These are phyloP conservation scores for Calonectria pseudoturangicola DNA, from an alignment of 2,329 filamentous ascomycete species.

Conservation along the genomic window DNA sequence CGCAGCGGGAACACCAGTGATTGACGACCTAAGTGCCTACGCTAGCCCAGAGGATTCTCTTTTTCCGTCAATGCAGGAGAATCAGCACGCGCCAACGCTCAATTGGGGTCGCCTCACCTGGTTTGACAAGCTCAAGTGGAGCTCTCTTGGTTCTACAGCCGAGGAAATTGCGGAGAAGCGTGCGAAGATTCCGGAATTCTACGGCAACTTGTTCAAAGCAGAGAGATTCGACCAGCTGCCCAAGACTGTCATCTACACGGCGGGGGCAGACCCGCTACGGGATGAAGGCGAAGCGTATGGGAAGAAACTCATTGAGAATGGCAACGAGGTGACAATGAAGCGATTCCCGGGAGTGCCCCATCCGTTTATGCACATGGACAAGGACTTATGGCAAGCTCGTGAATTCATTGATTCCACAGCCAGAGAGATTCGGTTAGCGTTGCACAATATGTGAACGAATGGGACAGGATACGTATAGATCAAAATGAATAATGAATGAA, in stretches of 20 bases:
- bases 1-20: conserved; percentile 62
- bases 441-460: background rate
- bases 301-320: conserved; percentile 63
- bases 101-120: conserved; percentile 66
- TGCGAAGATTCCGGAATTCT: conserved; percentile 45
- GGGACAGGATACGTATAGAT: background rate
- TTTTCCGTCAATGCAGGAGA: conserved; percentile 63
- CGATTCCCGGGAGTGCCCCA: conserved; percentile 69
- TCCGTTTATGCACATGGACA: conserved; percentile 70
- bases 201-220: conserved; percentile 60
- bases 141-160: conserved; percentile 42
- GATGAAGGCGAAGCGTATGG: conserved; percentile 71
- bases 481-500: too few relatives aligned
- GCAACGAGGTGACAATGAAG: conserved; percentile 66
- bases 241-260: conserved; percentile 65
- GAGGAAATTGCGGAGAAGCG: conserved; percentile 4
- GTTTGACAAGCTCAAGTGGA: conserved; percentile 61
- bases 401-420: conserved; percentile 60
- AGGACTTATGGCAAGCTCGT: conserved; percentile 59
- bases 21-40: conserved; percentile 64
- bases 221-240: conserved; percentile 58
- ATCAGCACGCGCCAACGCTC: conserved; percentile 64
- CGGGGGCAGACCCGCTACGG: conserved; percentile 66
- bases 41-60: conserved; percentile 60
- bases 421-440: conserved; percentile 56